Conservation (phyloP, 768 basidiomycete species). For the Rhizopogon rudus region DNA sequence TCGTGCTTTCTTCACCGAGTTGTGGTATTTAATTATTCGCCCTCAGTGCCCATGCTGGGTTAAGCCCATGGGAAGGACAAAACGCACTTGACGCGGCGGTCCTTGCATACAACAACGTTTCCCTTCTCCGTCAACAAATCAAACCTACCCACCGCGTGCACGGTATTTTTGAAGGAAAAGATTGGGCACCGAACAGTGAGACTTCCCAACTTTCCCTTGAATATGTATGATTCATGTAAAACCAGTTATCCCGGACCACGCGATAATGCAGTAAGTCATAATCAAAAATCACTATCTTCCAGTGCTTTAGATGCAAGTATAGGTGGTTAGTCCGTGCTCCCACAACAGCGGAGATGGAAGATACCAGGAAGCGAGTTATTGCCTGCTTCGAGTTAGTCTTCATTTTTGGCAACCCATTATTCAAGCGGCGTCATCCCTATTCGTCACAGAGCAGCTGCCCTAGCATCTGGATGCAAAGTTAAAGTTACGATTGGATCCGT, state of each 20-base stretch:
- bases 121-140: constrained; percentile 75
- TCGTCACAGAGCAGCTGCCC: constrained; percentile 46
- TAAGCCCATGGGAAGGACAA: constrained; percentile 73
- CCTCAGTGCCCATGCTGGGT: constrained; percentile 60
- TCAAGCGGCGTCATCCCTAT: not conserved
- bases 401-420: not conserved
- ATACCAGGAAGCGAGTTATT: constrained; percentile 48
- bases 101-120: constrained; percentile 71
- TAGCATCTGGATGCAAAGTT: constrained; percentile 55
- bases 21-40: not conserved
- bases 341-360: constrained; percentile 49
- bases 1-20: not conserved
- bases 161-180: constrained; percentile 66
- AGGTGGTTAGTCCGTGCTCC: constrained; percentile 69
- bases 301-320: not conserved
- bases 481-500: constrained; percentile 31
- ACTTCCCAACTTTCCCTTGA: not conserved
- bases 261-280: constrained; percentile 56
- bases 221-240: not conserved
- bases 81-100: constrained; percentile 81
- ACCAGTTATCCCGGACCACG: constrained; percentile 72
- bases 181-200: constrained; percentile 67
- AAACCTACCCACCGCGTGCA: constrained; percentile 69
- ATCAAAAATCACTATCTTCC: not conserved
- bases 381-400: constrained; percentile 60